Conservation (phyloP, 1,284 basidiomycete species). For the Sutorius eximius region DNA sequence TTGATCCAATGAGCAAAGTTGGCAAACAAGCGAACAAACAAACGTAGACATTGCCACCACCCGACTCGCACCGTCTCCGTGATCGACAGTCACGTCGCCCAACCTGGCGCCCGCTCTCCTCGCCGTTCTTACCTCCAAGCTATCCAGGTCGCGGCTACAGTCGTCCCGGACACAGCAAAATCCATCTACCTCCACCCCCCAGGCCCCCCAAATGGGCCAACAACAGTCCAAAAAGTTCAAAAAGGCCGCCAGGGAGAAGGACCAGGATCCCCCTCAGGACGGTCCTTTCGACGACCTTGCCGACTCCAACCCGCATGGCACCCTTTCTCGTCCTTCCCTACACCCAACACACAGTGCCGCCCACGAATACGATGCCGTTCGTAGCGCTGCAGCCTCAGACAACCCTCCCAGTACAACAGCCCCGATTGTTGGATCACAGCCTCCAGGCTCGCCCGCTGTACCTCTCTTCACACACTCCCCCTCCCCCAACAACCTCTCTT, state of each 20-base stretch:
- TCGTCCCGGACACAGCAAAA: slow-evolving; percentile 55
- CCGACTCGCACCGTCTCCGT: slow-evolving; percentile 30
- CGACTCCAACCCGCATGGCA: slow-evolving; percentile 38
- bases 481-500: slow-evolving; percentile 33
- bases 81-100: slow-evolving; percentile 37
- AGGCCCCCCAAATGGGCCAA: slow-evolving; percentile 65
- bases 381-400: slow-evolving; percentile 47
- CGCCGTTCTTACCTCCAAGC: slow-evolving; percentile 68
- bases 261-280: slow-evolving; percentile 39
- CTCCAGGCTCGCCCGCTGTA: slow-evolving; percentile 25
- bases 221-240: slow-evolving; percentile 77
- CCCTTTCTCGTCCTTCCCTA: slow-evolving; percentile 46
- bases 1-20: slow-evolving; percentile 20
- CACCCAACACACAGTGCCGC: slow-evolving; percentile 35
- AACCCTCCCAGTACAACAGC: slow-evolving; percentile 45
- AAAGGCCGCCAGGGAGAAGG: slow-evolving; percentile 67
- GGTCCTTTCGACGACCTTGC: slow-evolving; percentile 28
- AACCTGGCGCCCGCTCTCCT: slow-evolving; percentile 80
- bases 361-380: slow-evolving; percentile 37
- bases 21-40: slow-evolving; percentile 38
- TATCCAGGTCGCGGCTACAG: slow-evolving; percentile 65
- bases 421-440: slow-evolving; percentile 33
- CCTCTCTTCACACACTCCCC: slow-evolving; percentile 32
- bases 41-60: slow-evolving; percentile 21
- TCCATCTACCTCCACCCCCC: slow-evolving; percentile 26